These are phyloP conservation scores for Striga asiatica DNA, from an alignment of 257 asterid genomes.

Conservation along the genomic window DNA sequence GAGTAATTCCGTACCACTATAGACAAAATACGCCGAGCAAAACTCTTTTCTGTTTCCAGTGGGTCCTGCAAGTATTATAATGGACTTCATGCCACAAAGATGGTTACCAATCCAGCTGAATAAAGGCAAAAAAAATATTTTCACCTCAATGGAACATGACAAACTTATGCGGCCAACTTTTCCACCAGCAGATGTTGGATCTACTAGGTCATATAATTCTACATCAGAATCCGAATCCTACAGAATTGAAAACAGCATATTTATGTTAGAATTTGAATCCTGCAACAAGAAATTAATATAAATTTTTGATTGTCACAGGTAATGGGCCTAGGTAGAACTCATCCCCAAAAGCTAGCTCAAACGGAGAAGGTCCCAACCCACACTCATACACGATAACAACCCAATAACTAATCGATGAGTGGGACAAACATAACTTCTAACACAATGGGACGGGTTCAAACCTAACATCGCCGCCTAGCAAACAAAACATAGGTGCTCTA, in stretches of 20 bases:
- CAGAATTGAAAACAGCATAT: slow-evolving; percentile 23
- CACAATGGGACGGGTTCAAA: too few species aligned
- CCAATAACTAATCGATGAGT: too few species aligned
- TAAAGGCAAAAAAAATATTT: slow-evolving; percentile 8
- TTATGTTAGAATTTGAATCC: background rate
- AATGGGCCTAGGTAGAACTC: too few species aligned
- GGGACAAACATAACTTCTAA: too few species aligned
- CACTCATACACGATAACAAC: too few species aligned
- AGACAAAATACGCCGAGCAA: slow-evolving; percentile 81
- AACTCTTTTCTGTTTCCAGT: slow-evolving; percentile 74
- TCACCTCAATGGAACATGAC: slow-evolving; percentile 90
- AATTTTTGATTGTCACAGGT: too few species aligned
- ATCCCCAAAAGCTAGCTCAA: too few species aligned
- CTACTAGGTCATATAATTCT: slow-evolving; percentile 47
- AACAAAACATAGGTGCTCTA: too few species aligned
- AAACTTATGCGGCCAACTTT: slow-evolving; percentile 63
- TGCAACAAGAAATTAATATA: too few species aligned
- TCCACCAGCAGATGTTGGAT: slow-evolving; percentile 51
- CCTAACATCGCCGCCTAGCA: too few species aligned
- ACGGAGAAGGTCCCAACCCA: too few species aligned
- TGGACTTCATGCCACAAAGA: slow-evolving; percentile 15
- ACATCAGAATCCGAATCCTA: slow-evolving; percentile 63
- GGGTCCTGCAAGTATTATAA: slow-evolving; percentile 65
- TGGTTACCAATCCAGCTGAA: slow-evolving; percentile 3
- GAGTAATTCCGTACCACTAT: slow-evolving; percentile 59